Base-by-base conservation (phyloP, 108 stramenopile species). In the Cyclotella sp. region DNA sequence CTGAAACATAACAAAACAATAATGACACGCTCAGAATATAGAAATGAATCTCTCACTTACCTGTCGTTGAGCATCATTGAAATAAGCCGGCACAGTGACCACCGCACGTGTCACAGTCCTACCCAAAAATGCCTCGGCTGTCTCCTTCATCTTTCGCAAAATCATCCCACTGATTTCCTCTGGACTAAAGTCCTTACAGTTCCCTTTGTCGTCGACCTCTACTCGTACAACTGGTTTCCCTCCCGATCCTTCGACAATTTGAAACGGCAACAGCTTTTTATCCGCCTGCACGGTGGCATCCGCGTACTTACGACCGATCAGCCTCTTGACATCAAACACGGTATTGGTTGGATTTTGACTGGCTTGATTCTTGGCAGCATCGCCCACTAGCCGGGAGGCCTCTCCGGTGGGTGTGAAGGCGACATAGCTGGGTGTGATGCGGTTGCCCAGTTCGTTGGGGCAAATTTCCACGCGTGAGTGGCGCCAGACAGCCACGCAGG, bases 321-420 rank as follows among this genome's bases (percentile, higher is more conserved):
- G 77, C 52, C 99, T 95, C 93, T 99, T 99, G 66, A 98, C 98
- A 74, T 98, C 97, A 79, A 98, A 99, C 70, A 99, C 89, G 44
- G 99, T 99, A 77, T 97, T 96, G 78, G 88, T 87, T 27, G 99
- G 98, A 87, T 98, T 98, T 75, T 93, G 89, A 42, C 97, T 95
- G 74, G 98, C 97, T 89, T 98, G 97, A 78, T 98, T 98, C 94
- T 98, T 98, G 66, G 99, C 99, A 47, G 99, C 96, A 76, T 98
- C 97, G 45, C 99, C 99, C 34, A 98, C 96, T 69, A 99, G 91
- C 68, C 97, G 95, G 4, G 34, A 34, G 34, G 34, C 34, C 59
- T 96, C 95, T 19, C 93, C 93, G 85, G 84, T 87, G 73, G 85
- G 85, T 75, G 82, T 73, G 84, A 98, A 99, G 70, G 98, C 97